Percentiles rank a stretch among this genome's conserved stretches.
Conservation (phyloP, 2,329 filamentous ascomycete species). For the Trichoderma atroviride region DNA sequence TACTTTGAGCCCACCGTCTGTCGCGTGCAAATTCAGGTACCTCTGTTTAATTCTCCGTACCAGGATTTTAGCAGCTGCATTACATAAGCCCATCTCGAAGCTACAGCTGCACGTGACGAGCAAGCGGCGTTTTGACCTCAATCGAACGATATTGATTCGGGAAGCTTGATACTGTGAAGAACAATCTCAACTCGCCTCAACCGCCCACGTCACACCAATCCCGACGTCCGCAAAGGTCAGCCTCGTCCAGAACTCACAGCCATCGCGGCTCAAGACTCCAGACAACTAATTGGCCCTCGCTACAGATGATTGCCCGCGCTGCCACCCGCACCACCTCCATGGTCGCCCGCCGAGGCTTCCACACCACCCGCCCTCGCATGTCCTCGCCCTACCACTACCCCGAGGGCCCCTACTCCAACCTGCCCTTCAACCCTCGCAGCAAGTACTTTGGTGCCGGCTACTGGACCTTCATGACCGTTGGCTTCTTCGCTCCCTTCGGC, state of each 20-base stretch:
- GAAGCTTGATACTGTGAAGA: constrained; percentile 35
- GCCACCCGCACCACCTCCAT: constrained; percentile 64
- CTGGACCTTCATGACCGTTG: constrained; percentile 68
- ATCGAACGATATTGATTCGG: constrained; percentile 38
- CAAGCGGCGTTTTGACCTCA: constrained; percentile 39
- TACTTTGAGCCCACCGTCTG: background rate
- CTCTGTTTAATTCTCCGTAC: background rate
- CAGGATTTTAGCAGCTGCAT: background rate
- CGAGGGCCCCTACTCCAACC: constrained; percentile 90
- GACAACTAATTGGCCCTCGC: constrained; percentile 46
- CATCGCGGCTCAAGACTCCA: background rate
- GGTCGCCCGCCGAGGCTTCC: constrained; percentile 90
- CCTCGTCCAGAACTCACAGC: background rate
- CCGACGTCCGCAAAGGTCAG: constrained; percentile 34
- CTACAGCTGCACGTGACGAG: constrained; percentile 29
- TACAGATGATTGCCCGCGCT: constrained; percentile 81
- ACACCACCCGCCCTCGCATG: constrained; percentile 82
- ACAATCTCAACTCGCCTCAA: constrained; percentile 32
- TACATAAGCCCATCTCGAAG: background rate
- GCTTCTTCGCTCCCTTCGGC: constrained; percentile 64
- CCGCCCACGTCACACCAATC: constrained; percentile 34
- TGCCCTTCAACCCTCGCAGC: constrained; percentile 95
- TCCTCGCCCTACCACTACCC: constrained; percentile 97
- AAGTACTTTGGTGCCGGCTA: constrained; percentile 82
- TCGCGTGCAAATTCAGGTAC: background rate